A percentile compares a stretch with the other conserved stretches of the same genome.
Evolutionary conservation across 306 rosid genomes (phyloP).

Genomic region (barrel medic (Medicago truncatula)): MtrunA17r5.0-ANR NC_053048.1:42993501-42994000

Average conservation of each 20-base stretch:
- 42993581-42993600: constrained; percentile 24
- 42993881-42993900: constrained; percentile 39
- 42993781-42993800: constrained; percentile 63
- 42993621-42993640: constrained; percentile 92
- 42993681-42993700: constrained; percentile 54
- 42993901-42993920: constrained; percentile 37
- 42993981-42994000: constrained; percentile 33
- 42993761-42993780: constrained; percentile 61
- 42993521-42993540: too few relatives aligned
- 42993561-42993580: neutral
- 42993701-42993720: constrained; percentile 83
- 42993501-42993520: too few relatives aligned
- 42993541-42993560: too few relatives aligned
- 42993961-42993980: constrained; percentile 46
- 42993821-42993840: constrained; percentile 81
- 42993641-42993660: constrained; percentile 77
- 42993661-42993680: constrained; percentile 66
- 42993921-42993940: constrained; percentile 35
- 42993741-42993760: constrained; percentile 69
- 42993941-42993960: constrained; percentile 45
- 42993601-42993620: constrained; percentile 80
- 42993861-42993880: constrained; percentile 48
- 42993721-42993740: constrained; percentile 82
- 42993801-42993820: constrained; percentile 67
- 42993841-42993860: constrained; percentile 72